Evolutionary conservation across 441 rosid genomes (phyloP).

Genomic region (Kokia cookei): DNA sequence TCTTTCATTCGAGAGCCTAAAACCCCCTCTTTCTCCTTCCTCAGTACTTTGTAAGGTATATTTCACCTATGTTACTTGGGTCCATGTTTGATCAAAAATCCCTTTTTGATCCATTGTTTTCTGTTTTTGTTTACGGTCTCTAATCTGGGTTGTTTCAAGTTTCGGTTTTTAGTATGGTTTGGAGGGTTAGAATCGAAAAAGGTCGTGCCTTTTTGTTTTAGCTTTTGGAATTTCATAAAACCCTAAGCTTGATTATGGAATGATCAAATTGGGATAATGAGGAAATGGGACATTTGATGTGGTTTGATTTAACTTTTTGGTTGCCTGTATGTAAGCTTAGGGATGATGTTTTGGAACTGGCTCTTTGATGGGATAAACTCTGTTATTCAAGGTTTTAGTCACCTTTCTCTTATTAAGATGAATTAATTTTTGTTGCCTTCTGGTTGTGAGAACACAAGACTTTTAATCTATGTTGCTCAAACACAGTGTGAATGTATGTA

Average conservation of each 20-base stretch:
- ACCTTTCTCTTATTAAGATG: not conserved
- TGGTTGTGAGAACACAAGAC: not conserved
- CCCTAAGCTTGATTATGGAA: not conserved
- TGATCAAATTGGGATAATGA: not conserved
- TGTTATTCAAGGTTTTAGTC: not conserved
- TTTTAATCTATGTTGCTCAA: no score
- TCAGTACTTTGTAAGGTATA: not conserved
- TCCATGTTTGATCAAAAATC: not conserved
- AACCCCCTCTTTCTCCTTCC: not conserved
- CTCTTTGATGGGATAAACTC: not conserved
- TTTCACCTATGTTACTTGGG: not conserved
- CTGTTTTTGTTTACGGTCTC: not conserved
- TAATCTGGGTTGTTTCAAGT: slow-evolving; percentile 1
- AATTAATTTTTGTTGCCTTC: not conserved
- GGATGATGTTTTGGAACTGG: not conserved
- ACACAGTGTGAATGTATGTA: no score
- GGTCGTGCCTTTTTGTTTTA: not conserved
- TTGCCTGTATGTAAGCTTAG: not conserved
- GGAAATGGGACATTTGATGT: not conserved
- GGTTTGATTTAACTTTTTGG: not conserved
- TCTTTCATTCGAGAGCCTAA: not conserved
- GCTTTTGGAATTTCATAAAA: not conserved
- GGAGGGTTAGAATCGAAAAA: not conserved
- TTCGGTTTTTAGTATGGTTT: not conserved
- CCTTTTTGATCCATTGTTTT: not conserved